Evolutionary conservation across 441 rosid species (phyloP), one percentile per base, ranked within the genome.

Genomic region (Geranium incanum): DNA sequence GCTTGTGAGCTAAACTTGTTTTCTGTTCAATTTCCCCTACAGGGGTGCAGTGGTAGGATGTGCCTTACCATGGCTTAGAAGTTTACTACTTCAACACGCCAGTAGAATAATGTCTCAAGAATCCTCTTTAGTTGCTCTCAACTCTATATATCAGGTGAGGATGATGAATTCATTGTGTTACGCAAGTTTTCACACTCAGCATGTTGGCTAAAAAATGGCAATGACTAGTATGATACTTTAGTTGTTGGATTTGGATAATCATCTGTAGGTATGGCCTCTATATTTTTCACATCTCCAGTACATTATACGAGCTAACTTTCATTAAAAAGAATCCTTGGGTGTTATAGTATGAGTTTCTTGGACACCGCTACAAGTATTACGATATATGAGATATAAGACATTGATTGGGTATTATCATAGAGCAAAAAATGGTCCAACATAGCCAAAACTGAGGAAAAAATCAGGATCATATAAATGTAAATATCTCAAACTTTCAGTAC

Each of bases 31-130:
- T 68, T 36, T 55, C 77, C 75, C 15, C 45, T 79, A 70, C 85
- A 94, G 97, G 82, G 99, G 97, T 66, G 94, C 97, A 68, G 83
- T 94, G 57, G 75, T 89, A 76, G 96, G 83, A 37, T 95, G 97
- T 78, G 76, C 89, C 21, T 85, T 92, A 78, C 97, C 99, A 0
- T 90, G 99, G 97, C 84, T 95, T 63, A 90, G 86, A 76, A 76
- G 88, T 77, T 78, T 92, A 66, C 84, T 95, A 66, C 90, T 89
- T 77, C 88, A 88, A 72, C 97, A 95, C 72, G 86, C 97, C 19
- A 90, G 86, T 76, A 87, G 88, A 74, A 84, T 95, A 72, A 84
- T 88, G 88, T 87, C 99, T 16, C 96, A 90, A 79, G 95, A 87
- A 66, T 88, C 99, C 45, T 87, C 97, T 1, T 76, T 92, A n/a